These are phyloP conservation scores for Coemansia sp. DNA, from an alignment of 192 early-diverging fungal species.

Conservation along the genomic window DNA sequence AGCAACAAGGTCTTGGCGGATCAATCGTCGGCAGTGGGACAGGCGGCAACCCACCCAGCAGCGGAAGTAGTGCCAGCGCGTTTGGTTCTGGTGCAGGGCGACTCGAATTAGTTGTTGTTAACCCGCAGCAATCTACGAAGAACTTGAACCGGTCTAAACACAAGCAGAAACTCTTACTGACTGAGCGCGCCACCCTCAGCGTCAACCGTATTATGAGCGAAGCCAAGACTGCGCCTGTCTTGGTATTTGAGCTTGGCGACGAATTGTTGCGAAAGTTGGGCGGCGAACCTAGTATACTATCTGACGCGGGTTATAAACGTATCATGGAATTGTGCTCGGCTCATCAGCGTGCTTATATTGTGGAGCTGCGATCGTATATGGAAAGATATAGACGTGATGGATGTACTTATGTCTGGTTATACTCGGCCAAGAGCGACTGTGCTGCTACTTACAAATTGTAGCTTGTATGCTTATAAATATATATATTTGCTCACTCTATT, in stretches of 20 bases:
- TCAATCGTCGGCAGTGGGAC: neutral
- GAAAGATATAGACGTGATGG: conserved; percentile 40
- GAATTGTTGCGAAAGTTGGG: conserved; percentile 60
- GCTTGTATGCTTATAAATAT: too few relatives aligned
- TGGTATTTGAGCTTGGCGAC: conserved; percentile 67
- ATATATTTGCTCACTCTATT: too few relatives aligned
- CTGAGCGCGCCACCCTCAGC: conserved; percentile 59
- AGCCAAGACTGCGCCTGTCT: conserved; percentile 63
- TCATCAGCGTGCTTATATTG: conserved; percentile 59
- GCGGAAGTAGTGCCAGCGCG: neutral
- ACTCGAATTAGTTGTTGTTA: conserved; percentile 43
- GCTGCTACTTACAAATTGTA: conserved; percentile 62
- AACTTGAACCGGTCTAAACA: conserved; percentile 37
- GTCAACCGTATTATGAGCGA: conserved; percentile 58
- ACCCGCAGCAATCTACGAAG: conserved; percentile 28
- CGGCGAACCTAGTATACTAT: conserved; percentile 62
- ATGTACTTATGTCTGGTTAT: conserved; percentile 68
- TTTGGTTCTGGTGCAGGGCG: conserved; percentile 30
- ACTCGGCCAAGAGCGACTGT: conserved; percentile 69
- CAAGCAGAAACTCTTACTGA: conserved; percentile 38
- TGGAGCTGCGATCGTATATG: conserved; percentile 56
- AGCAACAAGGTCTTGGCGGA: neutral
- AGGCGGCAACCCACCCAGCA: neutral
- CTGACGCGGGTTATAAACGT: conserved; percentile 67
- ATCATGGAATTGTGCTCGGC: conserved; percentile 59